These are phyloP conservation scores for Cercospora canescens DNA, from an alignment of 2,329 filamentous ascomycete species.

Conservation along the genomic window DNA sequence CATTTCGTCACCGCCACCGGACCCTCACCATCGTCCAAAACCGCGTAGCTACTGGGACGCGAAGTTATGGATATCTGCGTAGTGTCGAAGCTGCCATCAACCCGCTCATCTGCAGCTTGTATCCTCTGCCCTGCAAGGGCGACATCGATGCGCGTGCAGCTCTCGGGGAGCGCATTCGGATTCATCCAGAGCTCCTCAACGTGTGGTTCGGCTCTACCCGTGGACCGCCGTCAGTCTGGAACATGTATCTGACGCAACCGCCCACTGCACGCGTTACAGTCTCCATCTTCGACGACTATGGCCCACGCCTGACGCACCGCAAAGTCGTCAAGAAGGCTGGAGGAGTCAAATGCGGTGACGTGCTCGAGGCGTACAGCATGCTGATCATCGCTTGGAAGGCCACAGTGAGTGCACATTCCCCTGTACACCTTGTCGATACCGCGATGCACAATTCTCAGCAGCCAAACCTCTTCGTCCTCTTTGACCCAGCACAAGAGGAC, in stretches of 20 bases:
- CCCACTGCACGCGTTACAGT: neutral
- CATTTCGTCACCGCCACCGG: neutral
- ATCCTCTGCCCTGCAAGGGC: neutral
- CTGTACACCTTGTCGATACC: neutral
- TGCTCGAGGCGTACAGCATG: neutral
- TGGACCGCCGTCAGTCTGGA: constrained; percentile 1
- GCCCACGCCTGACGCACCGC: neutral
- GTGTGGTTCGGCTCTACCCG: constrained; percentile 2
- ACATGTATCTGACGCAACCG: constrained; percentile 6
- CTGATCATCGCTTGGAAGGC: neutral
- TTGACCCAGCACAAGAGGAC: neutral
- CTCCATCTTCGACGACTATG: neutral
- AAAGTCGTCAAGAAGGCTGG: neutral
- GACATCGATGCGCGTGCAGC: neutral
- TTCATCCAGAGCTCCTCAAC: neutral
- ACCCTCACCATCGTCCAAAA: neutral
- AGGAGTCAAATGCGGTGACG: neutral
- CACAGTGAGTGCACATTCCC: neutral
- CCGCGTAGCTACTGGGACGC: neutral
- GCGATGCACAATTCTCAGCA: neutral
- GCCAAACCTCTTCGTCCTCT: neutral
- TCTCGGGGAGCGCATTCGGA: neutral
- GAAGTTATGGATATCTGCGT: neutral
- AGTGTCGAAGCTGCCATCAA: neutral
- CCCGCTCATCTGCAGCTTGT: neutral